phyloP scores from a whole-genome alignment of 305 asterid species.

The Solanum chacoense region DNA sequence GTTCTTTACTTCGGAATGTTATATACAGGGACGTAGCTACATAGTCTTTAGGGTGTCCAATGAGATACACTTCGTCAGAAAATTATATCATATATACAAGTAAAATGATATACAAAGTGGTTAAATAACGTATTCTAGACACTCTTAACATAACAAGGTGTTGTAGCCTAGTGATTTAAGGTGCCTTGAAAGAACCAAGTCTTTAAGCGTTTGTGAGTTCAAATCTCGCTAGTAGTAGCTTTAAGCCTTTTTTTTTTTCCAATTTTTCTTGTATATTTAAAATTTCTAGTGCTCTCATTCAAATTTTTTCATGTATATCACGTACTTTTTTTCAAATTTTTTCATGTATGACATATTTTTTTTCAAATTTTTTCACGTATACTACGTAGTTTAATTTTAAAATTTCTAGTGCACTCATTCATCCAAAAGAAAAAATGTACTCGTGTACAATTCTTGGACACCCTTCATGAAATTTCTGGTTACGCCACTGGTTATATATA shows the following conservation, averaged over 20 bases:
- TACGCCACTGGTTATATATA: no score
- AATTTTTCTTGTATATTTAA: background rate
- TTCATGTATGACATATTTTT: no score
- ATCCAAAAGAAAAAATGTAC: background rate
- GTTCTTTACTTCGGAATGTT: background rate
- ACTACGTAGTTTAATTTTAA: no score
- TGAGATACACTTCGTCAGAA: background rate
- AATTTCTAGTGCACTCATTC: background rate
- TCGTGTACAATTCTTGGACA: background rate
- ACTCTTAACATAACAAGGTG: no score
- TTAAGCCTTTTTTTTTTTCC: background rate
- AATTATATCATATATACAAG: background rate
- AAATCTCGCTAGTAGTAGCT: background rate
- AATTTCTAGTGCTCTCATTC: background rate
- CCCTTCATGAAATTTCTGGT: background rate
- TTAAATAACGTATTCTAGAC: background rate
- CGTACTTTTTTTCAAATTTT: no score
- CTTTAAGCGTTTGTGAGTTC: background rate
- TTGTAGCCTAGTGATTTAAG: background rate
- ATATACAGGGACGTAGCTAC: background rate
- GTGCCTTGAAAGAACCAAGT: background rate
- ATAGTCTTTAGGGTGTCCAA: background rate
- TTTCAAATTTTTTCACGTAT: no score
- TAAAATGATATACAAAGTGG: background rate
- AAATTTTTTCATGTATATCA: background rate